These are phyloP conservation scores for Neonectria hederae DNA, from an alignment of 2,329 filamentous ascomycete genomes.

Conservation along the genomic window DNA sequence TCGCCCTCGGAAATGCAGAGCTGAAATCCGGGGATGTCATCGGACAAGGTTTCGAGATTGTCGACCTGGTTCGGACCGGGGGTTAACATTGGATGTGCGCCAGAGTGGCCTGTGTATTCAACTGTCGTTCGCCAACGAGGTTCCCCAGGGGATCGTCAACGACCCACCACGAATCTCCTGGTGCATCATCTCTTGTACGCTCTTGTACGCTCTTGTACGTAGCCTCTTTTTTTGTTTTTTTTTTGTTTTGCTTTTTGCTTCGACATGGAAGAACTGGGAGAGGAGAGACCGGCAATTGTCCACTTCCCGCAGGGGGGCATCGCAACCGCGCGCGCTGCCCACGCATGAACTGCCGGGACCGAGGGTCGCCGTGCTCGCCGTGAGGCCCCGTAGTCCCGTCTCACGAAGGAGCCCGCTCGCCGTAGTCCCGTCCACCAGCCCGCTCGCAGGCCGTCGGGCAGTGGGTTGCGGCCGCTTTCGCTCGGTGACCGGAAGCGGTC, in stretches of 20 bases:
- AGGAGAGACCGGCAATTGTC: not conserved
- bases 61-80: not conserved
- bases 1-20: not conserved
- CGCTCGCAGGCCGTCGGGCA: not conserved
- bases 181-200: slow-evolving; percentile 6
- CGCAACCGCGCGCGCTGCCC: not conserved
- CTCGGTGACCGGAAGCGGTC: not conserved
- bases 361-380: slow-evolving; percentile 6
- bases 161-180: slow-evolving; percentile 14
- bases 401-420: not conserved
- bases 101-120: not conserved
- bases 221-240: slow-evolving; percentile 1
- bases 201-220: too few species aligned
- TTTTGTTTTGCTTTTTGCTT: not conserved
- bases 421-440: not conserved
- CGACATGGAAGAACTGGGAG: too few species aligned
- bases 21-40: not conserved
- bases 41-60: not conserved
- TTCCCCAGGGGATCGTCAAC: slow-evolving; percentile 1
- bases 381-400: not conserved
- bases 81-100: not conserved
- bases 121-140: not conserved
- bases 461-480: not conserved
- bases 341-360: slow-evolving; percentile 23
- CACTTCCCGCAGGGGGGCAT: not conserved